Base-by-base conservation (phyloP, 768 basidiomycete genomes). In the Suillus cothurnatus region DNA sequence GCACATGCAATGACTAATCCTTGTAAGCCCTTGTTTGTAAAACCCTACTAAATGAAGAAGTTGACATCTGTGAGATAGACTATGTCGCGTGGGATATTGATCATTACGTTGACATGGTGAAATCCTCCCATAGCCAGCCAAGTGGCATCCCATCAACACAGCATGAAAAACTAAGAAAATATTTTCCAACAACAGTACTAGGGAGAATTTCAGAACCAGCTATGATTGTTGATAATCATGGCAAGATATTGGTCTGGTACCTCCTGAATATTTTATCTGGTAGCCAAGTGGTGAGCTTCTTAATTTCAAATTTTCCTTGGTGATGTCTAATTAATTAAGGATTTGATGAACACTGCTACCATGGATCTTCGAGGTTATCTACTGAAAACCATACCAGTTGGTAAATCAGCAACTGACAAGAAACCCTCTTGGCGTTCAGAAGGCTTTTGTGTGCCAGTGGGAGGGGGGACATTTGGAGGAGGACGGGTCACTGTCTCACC, bases 211-310 rank as follows among this genome's bases (percentile, higher is more conserved):
- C 23, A 5, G 38, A 39, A n/a, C 58, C 58, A 38, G 32, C 58
- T 59, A 38, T 11, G 3, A 59, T 59, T 39, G 58, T 59, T 26
- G 36, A 59, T n/a, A 23, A 31, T 17, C 36, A 59, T 59, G 58
- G 58, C 19, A 43, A 59, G n/a, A 59, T 59, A 4, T 31, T 53
- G 31, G 52, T 59, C 6, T 53, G 52, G 52, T 32, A 53, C 19
- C 31, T 53, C 17, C 52, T 31, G 3, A 19, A 53, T 32, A 53
- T 53, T 21, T 9, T 53, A 11, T 53, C 52, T 19, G 17, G 28
- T 19, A 31, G 28, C 17, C 19, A 4, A 5, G 31, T 53, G 5
- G 31, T 32, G 19, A 53, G 52, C 11, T 47, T 47, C 45, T 47
- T 12, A 47, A 31, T 53, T 53, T 53, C 7, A 53, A 53, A 31